Evolutionary conservation across 2,329 filamentous ascomycete genomes (phyloP).

Genomic region (Stagonosporopsis cucurbitacearum): DNA sequence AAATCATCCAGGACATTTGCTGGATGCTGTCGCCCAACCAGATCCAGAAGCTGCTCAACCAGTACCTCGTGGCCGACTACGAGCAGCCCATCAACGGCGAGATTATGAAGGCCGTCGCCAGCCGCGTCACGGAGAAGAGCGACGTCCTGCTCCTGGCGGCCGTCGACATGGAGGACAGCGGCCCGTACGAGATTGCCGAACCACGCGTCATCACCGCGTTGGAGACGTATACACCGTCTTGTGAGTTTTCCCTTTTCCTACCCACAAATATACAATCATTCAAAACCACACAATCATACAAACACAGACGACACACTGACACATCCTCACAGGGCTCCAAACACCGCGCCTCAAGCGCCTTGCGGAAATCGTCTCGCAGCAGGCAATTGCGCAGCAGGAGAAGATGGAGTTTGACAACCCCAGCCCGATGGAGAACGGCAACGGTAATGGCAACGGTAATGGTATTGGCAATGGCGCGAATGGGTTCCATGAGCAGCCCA

Average conservation of each 20-base stretch:
- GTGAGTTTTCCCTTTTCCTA: constrained; percentile 62
- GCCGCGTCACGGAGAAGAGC: constrained; percentile 96
- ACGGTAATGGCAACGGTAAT: constrained; percentile 14
- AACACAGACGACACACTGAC: too few relatives aligned
- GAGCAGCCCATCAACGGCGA: constrained; percentile 99
- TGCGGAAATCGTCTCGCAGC: constrained; percentile 96
- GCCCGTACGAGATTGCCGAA: constrained; percentile 97
- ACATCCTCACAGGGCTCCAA: constrained; percentile 83
- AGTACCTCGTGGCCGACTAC: constrained; percentile 98
- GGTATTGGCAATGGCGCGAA: constrained; percentile 13
- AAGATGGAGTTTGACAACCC: constrained; percentile 67
- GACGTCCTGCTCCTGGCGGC: constrained; percentile 92
- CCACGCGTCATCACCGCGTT: constrained; percentile 93
- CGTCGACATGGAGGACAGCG: constrained; percentile 98
- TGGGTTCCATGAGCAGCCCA: constrained; percentile 30
- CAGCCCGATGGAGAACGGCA: constrained; percentile 32
- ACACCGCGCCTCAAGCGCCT: constrained; percentile 92
- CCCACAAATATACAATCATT: not conserved
- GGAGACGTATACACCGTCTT: constrained; percentile 97
- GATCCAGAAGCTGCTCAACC: constrained; percentile 98
- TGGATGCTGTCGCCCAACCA: constrained; percentile 99
- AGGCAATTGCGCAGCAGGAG: constrained; percentile 95
- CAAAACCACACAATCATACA: constrained; percentile 29
- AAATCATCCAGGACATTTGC: constrained; percentile 99
- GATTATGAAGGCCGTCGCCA: constrained; percentile 99